Evolutionary conservation across 2,329 filamentous ascomycete genomes (phyloP).

Genomic region (Aspergillus tubingensis): DNA sequence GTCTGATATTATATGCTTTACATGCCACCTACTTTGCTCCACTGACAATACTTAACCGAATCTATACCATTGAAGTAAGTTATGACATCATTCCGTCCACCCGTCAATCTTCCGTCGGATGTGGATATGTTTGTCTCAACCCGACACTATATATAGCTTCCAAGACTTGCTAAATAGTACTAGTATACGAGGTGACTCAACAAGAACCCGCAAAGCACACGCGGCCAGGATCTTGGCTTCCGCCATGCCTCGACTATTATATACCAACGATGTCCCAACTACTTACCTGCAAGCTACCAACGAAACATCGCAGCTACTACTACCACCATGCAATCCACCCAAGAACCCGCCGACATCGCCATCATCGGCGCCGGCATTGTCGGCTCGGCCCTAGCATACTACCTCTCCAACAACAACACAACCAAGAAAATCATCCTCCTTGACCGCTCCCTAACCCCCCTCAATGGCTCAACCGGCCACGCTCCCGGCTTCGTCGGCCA

Average conservation of each 20-base stretch:
- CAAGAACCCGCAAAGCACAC: not conserved
- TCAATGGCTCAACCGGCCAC: constrained; percentile 35
- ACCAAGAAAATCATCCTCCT: constrained; percentile 25
- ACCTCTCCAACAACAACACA: constrained; percentile 25
- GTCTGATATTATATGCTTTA: too few relatives aligned
- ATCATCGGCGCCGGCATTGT: constrained; percentile 39
- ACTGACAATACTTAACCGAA: too few relatives aligned
- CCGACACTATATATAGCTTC: not conserved
- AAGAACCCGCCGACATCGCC: constrained; percentile 16
- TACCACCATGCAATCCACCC: not conserved
- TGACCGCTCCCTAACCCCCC: constrained; percentile 28
- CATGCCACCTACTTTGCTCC: too few relatives aligned
- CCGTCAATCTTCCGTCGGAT: not conserved
- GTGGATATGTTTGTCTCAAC: not conserved
- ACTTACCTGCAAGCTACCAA: not conserved
- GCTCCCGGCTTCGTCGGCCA: constrained; percentile 41
- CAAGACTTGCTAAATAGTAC: not conserved
- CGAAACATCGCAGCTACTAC: not conserved
- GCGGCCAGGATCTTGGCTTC: not conserved
- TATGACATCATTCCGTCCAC: not conserved
- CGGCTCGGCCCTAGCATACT: constrained; percentile 36
- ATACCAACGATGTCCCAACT: not conserved
- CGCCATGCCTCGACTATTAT: not conserved
- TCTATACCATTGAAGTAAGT: too few relatives aligned
- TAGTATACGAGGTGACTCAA: constrained; percentile 1